phyloP scores from a whole-genome alignment of 2,329 filamentous ascomycete species.

The Aspergillus unguis region DNA sequence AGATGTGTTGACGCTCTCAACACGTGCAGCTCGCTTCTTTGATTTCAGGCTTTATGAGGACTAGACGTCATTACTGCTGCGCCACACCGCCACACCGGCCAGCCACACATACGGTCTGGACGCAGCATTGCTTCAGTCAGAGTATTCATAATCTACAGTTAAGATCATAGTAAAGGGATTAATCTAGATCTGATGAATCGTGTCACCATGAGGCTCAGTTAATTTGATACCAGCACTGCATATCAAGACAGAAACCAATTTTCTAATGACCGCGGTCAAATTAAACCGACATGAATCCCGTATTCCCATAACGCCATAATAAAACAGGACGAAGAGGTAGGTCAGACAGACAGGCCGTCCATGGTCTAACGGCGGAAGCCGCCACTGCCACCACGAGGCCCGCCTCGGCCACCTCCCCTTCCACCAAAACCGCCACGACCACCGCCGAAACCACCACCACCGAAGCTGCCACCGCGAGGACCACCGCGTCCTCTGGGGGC shows the following conservation, averaged over 20 bases:
- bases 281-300: slow-evolving; percentile 34
- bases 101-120: background rate
- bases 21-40: slow-evolving; percentile 24
- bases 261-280: slow-evolving; percentile 31
- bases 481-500: slow-evolving; percentile 32
- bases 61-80: slow-evolving; percentile 36
- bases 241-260: slow-evolving; percentile 27
- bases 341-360: slow-evolving; percentile 22
- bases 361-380: slow-evolving; percentile 24
- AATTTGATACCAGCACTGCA: slow-evolving; percentile 22
- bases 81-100: slow-evolving; percentile 20
- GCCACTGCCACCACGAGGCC: slow-evolving; percentile 30
- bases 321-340: slow-evolving; percentile 32
- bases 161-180: no score
- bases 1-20: slow-evolving; percentile 31
- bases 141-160: no score
- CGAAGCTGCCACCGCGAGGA: slow-evolving; percentile 23
- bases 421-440: slow-evolving; percentile 39
- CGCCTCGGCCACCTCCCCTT: slow-evolving; percentile 34
- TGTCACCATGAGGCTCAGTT: background rate
- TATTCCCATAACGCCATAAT: slow-evolving; percentile 45
- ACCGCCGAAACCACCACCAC: slow-evolving; percentile 20
- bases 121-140: no score
- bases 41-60: slow-evolving; percentile 11
- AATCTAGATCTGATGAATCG: background rate